A percentile compares a stretch with the other conserved stretches of the same genome.
Conservation (phyloP, 192 early-diverging fungal species). For the Coemansia sp. region DNA sequence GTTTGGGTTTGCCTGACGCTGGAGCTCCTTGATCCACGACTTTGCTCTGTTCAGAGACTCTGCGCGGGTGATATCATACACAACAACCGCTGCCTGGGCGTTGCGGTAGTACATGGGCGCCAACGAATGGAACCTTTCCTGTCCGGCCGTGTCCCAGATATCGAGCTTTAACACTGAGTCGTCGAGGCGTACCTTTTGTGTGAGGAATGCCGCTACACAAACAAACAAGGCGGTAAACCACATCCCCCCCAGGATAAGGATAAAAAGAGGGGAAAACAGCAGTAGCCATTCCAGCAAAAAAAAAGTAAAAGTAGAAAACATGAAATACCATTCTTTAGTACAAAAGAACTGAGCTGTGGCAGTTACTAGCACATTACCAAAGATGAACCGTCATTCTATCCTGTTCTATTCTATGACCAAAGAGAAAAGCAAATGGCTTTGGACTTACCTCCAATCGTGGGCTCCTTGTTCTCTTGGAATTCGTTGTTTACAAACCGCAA, state of each 20-base stretch:
- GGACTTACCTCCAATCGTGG: slow-evolving; percentile 86
- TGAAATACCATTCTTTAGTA: neutral
- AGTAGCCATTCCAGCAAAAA: slow-evolving; percentile 6
- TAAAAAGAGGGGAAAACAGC: neutral
- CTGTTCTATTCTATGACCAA: neutral
- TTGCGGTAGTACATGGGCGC: slow-evolving; percentile 97
- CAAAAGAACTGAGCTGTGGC: neutral
- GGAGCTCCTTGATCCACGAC: slow-evolving; percentile 95
- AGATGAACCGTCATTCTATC: no score
- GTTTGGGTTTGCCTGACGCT: slow-evolving; percentile 92
- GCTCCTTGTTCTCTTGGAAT: slow-evolving; percentile 95
- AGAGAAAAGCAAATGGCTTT: neutral
- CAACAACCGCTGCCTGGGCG: slow-evolving; percentile 95
- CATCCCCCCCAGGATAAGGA: no score
- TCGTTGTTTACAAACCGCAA: slow-evolving; percentile 93
- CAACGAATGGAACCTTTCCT: slow-evolving; percentile 96
- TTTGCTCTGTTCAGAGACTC: slow-evolving; percentile 91
- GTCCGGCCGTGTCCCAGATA: slow-evolving; percentile 95
- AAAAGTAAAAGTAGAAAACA: neutral
- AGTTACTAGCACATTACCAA: no score
- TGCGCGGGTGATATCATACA: slow-evolving; percentile 89
- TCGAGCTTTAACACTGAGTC: slow-evolving; percentile 81
- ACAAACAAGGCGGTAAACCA: no score
- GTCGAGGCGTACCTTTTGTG: slow-evolving; percentile 91
- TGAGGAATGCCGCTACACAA: slow-evolving; percentile 73